Percentiles rank a stretch among this genome's conserved stretches.
Conservation (phyloP, 2,329 filamentous ascomycete genomes). For the Cladosporium sphaerospermum region DNA sequence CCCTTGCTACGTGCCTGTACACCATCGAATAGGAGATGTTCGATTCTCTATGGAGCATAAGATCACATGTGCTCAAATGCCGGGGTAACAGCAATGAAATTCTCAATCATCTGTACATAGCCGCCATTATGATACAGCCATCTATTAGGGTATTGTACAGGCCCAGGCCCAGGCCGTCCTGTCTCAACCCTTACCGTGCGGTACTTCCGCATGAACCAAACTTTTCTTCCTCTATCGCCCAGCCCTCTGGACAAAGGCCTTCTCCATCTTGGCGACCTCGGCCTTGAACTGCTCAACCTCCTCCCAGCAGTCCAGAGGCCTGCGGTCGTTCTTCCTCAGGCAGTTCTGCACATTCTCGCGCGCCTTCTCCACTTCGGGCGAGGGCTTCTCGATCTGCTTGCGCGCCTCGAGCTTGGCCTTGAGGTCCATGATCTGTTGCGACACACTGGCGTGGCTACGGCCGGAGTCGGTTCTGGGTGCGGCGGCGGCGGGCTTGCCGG, state of each 20-base stretch:
- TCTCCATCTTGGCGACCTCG: conserved; percentile 81
- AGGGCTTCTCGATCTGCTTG: conserved; percentile 57
- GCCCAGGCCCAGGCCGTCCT: not conserved
- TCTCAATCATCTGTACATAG: conserved; percentile 6
- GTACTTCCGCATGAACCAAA: not conserved
- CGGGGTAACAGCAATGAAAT: too few relatives aligned
- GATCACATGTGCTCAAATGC: too few relatives aligned
- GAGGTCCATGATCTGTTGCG: conserved; percentile 52
- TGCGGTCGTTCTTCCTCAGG: conserved; percentile 73
- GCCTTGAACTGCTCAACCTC: conserved; percentile 88
- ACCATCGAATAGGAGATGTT: too few relatives aligned
- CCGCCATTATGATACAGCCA: conserved; percentile 9
- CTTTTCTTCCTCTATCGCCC: conserved; percentile 36
- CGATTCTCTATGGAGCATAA: too few relatives aligned
- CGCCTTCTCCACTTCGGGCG: conserved; percentile 66
- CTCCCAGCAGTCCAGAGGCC: conserved; percentile 88
- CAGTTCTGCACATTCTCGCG: conserved; percentile 73
- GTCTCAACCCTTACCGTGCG: not conserved
- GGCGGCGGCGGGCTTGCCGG: conserved; percentile 17
- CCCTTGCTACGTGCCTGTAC: too few relatives aligned
- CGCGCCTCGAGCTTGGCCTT: conserved; percentile 44
- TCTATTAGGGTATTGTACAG: conserved; percentile 9
- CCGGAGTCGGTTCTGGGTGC: conserved; percentile 36
- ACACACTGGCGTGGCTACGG: conserved; percentile 47
- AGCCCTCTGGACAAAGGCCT: conserved; percentile 79